phyloP scores from a whole-genome alignment of 1,139 yeast genomes.

The Groenewaldozyma auringiensis region DNA sequence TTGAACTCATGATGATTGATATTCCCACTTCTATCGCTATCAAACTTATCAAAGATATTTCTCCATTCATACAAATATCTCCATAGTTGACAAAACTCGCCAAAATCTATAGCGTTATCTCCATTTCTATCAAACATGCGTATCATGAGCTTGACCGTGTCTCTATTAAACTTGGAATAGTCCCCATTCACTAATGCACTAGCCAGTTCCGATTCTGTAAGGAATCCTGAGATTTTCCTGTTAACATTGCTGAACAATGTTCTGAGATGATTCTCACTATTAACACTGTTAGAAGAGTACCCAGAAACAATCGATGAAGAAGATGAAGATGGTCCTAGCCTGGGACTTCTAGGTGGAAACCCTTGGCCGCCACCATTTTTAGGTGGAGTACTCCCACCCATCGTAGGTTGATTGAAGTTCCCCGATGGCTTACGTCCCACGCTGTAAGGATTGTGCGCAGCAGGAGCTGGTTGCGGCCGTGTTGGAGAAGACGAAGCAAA shows the following conservation, averaged over 20 bases:
- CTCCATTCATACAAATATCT: constrained; percentile 66
- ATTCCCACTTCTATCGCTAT: constrained; percentile 51
- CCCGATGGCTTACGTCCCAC: background rate
- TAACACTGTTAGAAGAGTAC: background rate
- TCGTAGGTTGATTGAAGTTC: too few species aligned
- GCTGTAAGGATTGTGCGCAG: background rate
- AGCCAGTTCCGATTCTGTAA: constrained; percentile 54
- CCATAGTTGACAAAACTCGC: constrained; percentile 67
- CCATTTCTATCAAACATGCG: constrained; percentile 51
- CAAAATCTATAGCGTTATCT: constrained; percentile 46
- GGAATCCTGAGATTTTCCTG: constrained; percentile 40
- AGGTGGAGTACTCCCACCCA: background rate
- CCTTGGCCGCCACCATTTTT: background rate
- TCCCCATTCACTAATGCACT: constrained; percentile 56
- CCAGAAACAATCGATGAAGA: background rate
- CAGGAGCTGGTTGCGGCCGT: background rate
- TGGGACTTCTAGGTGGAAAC: background rate
- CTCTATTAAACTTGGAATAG: constrained; percentile 53
- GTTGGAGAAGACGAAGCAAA: background rate
- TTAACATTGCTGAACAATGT: constrained; percentile 26
- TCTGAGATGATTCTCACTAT: constrained; percentile 20
- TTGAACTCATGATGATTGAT: constrained; percentile 63
- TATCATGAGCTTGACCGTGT: constrained; percentile 59
- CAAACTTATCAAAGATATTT: constrained; percentile 57
- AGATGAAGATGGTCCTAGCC: background rate